phyloP scores from a whole-genome alignment of 2,329 filamentous ascomycete species.

The Chrysoporthe puriensis region DNA sequence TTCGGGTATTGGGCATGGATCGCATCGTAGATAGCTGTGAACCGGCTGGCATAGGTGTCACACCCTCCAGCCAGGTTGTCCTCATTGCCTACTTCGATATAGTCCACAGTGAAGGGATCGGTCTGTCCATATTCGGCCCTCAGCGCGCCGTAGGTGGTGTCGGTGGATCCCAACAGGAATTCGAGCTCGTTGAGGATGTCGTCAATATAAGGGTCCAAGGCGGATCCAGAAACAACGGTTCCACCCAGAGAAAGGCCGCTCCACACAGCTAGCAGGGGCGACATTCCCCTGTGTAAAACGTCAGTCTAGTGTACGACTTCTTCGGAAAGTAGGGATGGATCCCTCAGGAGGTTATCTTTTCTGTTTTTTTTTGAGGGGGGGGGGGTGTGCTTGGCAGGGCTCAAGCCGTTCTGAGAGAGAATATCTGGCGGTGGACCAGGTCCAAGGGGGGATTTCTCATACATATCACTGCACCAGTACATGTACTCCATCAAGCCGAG shows the following conservation, averaged over 20 bases:
- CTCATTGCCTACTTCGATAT: conserved; percentile 59
- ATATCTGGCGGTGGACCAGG: not conserved
- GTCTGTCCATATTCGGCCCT: conserved; percentile 53
- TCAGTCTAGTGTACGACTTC: not conserved
- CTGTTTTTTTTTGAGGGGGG: too few relatives aligned
- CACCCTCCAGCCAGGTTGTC: conserved; percentile 49
- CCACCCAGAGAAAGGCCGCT: conserved; percentile 47
- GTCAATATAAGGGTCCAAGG: conserved; percentile 50
- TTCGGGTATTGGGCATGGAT: conserved; percentile 29
- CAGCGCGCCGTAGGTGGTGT: conserved; percentile 48
- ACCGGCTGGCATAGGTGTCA: conserved; percentile 44
- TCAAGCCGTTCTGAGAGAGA: too few relatives aligned
- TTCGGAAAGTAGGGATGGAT: not conserved
- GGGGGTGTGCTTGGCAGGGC: too few relatives aligned
- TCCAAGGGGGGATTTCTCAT: not conserved
- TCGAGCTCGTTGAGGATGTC: conserved; percentile 56
- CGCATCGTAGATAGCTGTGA: conserved; percentile 47
- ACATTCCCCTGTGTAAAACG: conserved; percentile 3
- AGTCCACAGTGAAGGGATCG: conserved; percentile 52
- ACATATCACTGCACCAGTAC: conserved; percentile 29
- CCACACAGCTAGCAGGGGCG: conserved; percentile 48
- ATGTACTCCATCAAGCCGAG: conserved; percentile 56
- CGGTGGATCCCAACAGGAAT: conserved; percentile 49
- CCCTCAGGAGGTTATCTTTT: too few relatives aligned
- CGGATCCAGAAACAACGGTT: conserved; percentile 44